Percentiles rank a stretch among this genome's conserved stretches.
These are phyloP conservation scores for Claviceps capensis DNA, from an alignment of 2,329 filamentous ascomycete genomes.

Conservation along the genomic window DNA sequence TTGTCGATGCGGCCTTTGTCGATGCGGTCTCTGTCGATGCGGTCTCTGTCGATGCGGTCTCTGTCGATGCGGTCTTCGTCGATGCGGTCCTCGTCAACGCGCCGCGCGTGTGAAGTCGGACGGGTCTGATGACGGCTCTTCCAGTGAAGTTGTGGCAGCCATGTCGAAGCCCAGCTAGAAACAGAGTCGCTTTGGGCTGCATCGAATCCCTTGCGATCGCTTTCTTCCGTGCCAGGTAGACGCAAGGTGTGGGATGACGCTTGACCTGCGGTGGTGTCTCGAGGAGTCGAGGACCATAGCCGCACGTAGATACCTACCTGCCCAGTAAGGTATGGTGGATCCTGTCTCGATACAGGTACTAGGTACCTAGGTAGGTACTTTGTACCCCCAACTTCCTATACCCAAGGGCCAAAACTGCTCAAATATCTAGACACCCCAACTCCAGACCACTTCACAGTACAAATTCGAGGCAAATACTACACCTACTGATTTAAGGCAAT, in stretches of 20 bases:
- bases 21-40: no score
- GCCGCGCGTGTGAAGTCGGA: conserved; percentile 3
- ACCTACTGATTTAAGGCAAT: no score
- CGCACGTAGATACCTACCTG: neutral
- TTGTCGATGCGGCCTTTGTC: no score
- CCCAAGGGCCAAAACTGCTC: no score
- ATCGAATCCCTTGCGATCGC: neutral
- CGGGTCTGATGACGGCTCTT: conserved; percentile 5
- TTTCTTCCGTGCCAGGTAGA: neutral
- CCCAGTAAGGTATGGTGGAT: neutral
- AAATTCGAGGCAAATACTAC: no score
- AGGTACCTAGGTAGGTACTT: no score
- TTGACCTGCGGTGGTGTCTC: neutral
- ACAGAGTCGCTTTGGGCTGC: neutral
- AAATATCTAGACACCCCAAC: no score
- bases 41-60: no score
- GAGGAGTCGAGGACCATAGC: neutral
- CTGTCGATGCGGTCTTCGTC: no score
- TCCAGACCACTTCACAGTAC: no score
- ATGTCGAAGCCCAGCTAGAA: conserved; percentile 1
- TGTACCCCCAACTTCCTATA: no score
- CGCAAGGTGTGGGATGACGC: neutral
- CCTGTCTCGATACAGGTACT: neutral
- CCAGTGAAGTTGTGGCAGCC: neutral
- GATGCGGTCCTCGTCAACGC: conserved; percentile 4